These are phyloP conservation scores for Trifolium subterraneum DNA, from an alignment of 306 rosid genomes.

Conservation along the genomic window DNA sequence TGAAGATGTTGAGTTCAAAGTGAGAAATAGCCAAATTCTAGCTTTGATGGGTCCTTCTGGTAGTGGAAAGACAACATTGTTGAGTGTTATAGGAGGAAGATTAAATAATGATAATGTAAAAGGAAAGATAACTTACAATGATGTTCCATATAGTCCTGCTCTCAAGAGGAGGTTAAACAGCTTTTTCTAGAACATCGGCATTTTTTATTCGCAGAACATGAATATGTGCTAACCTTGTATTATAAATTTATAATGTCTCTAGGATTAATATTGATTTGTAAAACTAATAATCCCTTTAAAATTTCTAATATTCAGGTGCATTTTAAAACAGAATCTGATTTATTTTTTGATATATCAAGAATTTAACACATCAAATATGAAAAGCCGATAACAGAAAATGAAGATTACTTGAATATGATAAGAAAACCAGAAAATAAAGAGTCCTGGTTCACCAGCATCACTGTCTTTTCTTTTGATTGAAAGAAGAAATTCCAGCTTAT, in stretches of 20 bases:
- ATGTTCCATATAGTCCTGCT: constrained; percentile 66
- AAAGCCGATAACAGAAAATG: not conserved
- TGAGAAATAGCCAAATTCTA: constrained; percentile 68
- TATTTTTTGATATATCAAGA: not conserved
- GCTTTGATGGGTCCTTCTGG: constrained; percentile 99
- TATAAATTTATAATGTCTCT: no score
- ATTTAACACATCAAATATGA: constrained; percentile 8
- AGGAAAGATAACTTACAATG: constrained; percentile 78
- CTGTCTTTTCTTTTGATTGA: constrained; percentile 89
- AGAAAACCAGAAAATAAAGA: constrained; percentile 43
- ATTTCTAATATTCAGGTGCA: not conserved
- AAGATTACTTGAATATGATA: not conserved
- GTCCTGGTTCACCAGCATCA: constrained; percentile 96
- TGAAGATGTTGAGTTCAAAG: constrained; percentile 86
- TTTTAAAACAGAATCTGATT: not conserved
- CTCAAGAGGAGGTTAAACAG: constrained; percentile 73
- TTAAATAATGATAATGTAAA: constrained; percentile 43
- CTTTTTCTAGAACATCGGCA: constrained; percentile 8
- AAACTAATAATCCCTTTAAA: not conserved
- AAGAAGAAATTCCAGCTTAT: no score
- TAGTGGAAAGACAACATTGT: constrained; percentile 92
- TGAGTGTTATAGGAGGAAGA: constrained; percentile 86
- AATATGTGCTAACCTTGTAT: constrained; percentile 15
- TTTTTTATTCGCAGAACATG: not conserved
- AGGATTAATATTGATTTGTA: no score